Evolutionary conservation across 257 asterid genomes (phyloP).

Genomic region (Capsicum pubescens): DNA sequence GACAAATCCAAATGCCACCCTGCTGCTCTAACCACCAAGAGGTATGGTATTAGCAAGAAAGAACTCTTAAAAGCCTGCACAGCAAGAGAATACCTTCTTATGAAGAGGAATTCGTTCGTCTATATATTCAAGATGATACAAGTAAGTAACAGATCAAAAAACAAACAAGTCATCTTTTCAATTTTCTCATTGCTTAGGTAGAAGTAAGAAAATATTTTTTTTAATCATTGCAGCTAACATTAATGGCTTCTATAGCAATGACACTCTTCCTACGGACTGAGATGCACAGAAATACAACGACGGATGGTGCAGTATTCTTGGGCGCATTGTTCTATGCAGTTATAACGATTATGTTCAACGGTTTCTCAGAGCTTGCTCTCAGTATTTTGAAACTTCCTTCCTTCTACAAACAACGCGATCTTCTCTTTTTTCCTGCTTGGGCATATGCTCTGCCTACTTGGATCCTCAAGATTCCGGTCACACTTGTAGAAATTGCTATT

Average conservation of each 20-base stretch:
- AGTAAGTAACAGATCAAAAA: slow-evolving; percentile 45
- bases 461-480: slow-evolving; percentile 68
- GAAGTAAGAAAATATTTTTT: background rate
- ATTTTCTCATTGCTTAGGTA: background rate
- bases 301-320: slow-evolving; percentile 67
- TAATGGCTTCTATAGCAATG: slow-evolving; percentile 68
- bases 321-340: slow-evolving; percentile 74
- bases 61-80: slow-evolving; percentile 72
- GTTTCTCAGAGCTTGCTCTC: slow-evolving; percentile 71
- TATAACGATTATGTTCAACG: slow-evolving; percentile 65
- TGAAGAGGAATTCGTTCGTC: slow-evolving; percentile 79
- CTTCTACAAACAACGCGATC: slow-evolving; percentile 84
- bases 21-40: slow-evolving; percentile 60
- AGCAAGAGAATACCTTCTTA: slow-evolving; percentile 66
- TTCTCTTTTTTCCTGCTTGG: slow-evolving; percentile 78
- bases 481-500: slow-evolving; percentile 49
- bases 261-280: slow-evolving; percentile 59
- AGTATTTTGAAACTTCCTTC: slow-evolving; percentile 76
- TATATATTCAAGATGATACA: slow-evolving; percentile 71
- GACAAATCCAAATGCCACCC: slow-evolving; percentile 73
- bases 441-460: slow-evolving; percentile 74
- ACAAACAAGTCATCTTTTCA: background rate
- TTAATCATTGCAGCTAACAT: slow-evolving; percentile 46
- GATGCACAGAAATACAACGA: slow-evolving; percentile 56
- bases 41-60: slow-evolving; percentile 71